These are phyloP conservation scores for Curvularia lunata DNA, from an alignment of 2,329 filamentous ascomycete species.

Conservation along the genomic window DNA sequence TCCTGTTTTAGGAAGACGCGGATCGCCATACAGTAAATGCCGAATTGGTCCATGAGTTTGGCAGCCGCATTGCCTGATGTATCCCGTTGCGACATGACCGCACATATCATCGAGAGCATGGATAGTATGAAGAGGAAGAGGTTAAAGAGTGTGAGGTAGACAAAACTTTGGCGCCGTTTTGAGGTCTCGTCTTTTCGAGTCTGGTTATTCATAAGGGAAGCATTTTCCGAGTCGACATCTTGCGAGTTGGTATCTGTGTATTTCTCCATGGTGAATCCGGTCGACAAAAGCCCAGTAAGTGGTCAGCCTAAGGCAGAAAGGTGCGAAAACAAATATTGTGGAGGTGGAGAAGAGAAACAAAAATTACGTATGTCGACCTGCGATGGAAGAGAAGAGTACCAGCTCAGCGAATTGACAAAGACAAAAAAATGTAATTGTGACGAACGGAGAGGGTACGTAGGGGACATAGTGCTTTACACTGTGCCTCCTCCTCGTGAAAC, in stretches of 20 bases:
- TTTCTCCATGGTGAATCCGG: constrained; percentile 36
- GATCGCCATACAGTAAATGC: constrained; percentile 33
- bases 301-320: neutral
- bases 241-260: constrained; percentile 24
- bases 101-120: constrained; percentile 38
- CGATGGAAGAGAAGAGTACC: constrained; percentile 20
- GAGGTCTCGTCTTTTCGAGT: constrained; percentile 30
- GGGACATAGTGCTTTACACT: neutral
- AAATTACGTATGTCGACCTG: constrained; percentile 27
- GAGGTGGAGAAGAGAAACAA: neutral
- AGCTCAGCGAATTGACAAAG: constrained; percentile 20
- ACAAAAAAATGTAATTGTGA: neutral
- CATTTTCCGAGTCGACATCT: constrained; percentile 35
- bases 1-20: no score
- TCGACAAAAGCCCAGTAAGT: neutral
- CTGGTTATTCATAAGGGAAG: constrained; percentile 38
- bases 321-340: no score
- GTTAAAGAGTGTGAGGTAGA: constrained; percentile 42
- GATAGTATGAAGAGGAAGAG: constrained; percentile 44
- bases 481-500: neutral
- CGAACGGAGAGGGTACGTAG: constrained; percentile 3
- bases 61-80: constrained; percentile 33
- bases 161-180: constrained; percentile 31
- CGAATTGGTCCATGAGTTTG: constrained; percentile 42
- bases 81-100: constrained; percentile 40